Evolutionary conservation across 108 stramenopile genomes (phyloP).

Genomic region (Mayamaea pseudoterrestris): DNA sequence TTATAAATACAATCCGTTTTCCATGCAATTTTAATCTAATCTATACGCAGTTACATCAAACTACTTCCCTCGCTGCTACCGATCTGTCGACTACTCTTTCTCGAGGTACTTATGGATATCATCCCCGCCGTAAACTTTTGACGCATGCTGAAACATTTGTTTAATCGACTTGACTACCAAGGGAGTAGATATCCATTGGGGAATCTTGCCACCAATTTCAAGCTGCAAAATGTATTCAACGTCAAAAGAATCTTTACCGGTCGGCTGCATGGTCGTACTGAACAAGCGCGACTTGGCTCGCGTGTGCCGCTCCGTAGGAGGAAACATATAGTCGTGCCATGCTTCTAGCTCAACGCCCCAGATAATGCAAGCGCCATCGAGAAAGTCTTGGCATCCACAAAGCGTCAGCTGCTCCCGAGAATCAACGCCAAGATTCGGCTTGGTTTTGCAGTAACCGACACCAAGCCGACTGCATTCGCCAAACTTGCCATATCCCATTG

Average conservation of each 20-base stretch:
- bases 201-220: slow-evolving; percentile 60
- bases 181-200: slow-evolving; percentile 53
- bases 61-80: no score
- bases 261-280: slow-evolving; percentile 41
- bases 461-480: slow-evolving; percentile 48
- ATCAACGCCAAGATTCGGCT: slow-evolving; percentile 34
- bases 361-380: slow-evolving; percentile 44
- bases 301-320: slow-evolving; percentile 32
- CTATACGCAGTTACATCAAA: no score
- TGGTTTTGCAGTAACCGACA: slow-evolving; percentile 47
- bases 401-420: slow-evolving; percentile 58
- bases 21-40: no score
- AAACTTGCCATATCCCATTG: slow-evolving; percentile 51
- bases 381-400: slow-evolving; percentile 54
- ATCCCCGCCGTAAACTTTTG: not conserved
- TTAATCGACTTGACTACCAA: slow-evolving; percentile 48
- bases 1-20: no score
- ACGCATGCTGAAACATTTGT: slow-evolving; percentile 25
- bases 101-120: no score
- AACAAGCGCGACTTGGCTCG: slow-evolving; percentile 53
- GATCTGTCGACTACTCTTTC: no score
- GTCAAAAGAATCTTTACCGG: slow-evolving; percentile 46
- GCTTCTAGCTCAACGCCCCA: slow-evolving; percentile 63
- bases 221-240: slow-evolving; percentile 64
- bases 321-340: slow-evolving; percentile 47